Base-by-base conservation (phyloP, 257 asterid species). In the Scutellaria barbata region DNA sequence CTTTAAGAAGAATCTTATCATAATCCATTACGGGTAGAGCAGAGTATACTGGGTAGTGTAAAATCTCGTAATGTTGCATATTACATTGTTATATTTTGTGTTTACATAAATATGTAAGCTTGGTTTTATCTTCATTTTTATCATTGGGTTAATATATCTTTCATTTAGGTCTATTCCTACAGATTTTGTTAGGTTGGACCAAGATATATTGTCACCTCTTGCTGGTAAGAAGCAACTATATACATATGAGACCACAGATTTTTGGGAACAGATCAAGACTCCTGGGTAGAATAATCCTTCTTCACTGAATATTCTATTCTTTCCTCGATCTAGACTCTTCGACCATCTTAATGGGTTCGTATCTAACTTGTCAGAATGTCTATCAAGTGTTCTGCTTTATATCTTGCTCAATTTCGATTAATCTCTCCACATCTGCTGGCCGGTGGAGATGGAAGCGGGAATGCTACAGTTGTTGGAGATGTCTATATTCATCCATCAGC, bases 191-290 rank as follows among this genome's bases (percentile, higher is more conserved):
- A 85, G 96, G 79, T 82, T 89, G 89, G 96, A 91, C 84, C 96
- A 91, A 80, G 97, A 89, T 74, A 89, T 91, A 62, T 76, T 91
- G 81, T 87, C 96, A 40, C 97, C 93, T 68, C 90, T 92, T 76
- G 97, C 96, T 50, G 97, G 96, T 69, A 92, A 86, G 86, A 89
- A 87, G 85, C 77, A 87, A 69, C 73, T 89, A 56, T 92, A 77
- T 74, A 86, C 91, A 7, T 84, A 89, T 9, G 89, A 89, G 87
- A 89, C 95, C 39, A 78, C 76, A 57, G 96, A 87, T 75, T 92
- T 89, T 71, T 92, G 97, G 97, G 96, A 92, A 79, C 97, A 92
- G 75, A 92, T 92, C 83, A 92, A 89, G 77, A 87, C 90, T 18
- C 96, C 96, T 54, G 96, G n/a, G 97, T 91, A 80, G 46, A 55